Evolutionary conservation across 257 asterid species (phyloP), one percentile per base, ranked within the genome.

Genomic region (Leptodermis oblonga): DNA sequence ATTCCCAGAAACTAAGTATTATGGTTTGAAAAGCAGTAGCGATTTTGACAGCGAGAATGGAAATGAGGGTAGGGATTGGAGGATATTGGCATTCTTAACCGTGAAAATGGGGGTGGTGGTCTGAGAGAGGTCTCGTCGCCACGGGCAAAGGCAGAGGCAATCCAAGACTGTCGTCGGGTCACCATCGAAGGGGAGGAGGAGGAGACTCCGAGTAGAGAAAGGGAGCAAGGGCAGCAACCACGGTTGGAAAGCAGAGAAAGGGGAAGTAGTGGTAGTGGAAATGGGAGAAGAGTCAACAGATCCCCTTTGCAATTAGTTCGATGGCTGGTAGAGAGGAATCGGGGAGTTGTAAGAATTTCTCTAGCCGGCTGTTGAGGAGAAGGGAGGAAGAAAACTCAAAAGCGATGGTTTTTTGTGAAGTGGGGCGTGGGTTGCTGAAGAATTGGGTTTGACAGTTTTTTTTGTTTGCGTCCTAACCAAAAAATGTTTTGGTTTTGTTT

Each of bases 161-260:
- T 64, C 87, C 14, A 71, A 83, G 48, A 71, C 78, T 1, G 73
- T 71, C 18, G 73, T 73, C 25, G 72, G 68, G 9, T 78, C 87
- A n/a, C 74, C 80, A 22, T 84, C 95, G 13, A 84, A 80, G 61
- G 87, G 89, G 9, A 70, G 97, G 77, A 79, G 97, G 86, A 82
- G 99, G 84, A n/a, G n/a, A 94, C 99, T 8, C 99, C 97, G 0
- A 94, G 99, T 45, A 72, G 96, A 79, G 99, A 93, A 62, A 83
- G 98, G 58, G 95, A 86, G 22, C 92, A 70, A 51, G 68, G 67
- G 65, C 77, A 71, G 64, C 86, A 78, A 78, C 89, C 74, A 69
- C 76, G 96, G 62, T 84, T 95, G 12, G 92, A 96, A 3, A 88
- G 92, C 56, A 76, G 96, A 62, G 90, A 87, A 51, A 81, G 93